These are phyloP conservation scores for Phanerodontia chrysosporium DNA, from an alignment of 768 basidiomycete species.

Conservation along the genomic window DNA sequence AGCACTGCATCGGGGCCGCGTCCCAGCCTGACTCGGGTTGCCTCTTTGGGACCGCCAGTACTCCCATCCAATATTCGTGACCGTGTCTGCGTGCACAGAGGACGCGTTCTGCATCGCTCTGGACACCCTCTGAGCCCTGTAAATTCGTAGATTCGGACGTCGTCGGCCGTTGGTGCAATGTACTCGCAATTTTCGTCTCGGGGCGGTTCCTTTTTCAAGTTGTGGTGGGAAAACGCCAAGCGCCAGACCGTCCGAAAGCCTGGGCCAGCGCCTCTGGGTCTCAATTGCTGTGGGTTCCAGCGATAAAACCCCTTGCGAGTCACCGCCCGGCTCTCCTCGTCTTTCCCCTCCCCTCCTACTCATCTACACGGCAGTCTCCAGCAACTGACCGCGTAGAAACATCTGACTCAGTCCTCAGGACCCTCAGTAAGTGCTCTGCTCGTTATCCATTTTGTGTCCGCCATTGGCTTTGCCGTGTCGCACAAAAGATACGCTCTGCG, in stretches of 20 bases:
- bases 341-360: conserved; percentile 12
- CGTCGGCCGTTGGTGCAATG: not conserved
- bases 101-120: not conserved
- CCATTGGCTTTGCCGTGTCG: conserved; percentile 11
- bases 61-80: not conserved
- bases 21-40: not conserved
- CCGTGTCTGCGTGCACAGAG: not conserved
- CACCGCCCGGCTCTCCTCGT: conserved; percentile 12
- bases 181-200: not conserved
- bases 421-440: conserved; percentile 9
- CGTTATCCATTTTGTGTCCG: conserved; percentile 10
- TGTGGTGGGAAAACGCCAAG: not conserved
- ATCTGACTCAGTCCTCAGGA: conserved; percentile 15
- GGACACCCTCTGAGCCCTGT: not conserved
- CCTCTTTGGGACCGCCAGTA: not conserved
- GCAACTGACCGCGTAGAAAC: conserved; percentile 11
- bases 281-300: conserved; percentile 23
- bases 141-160: not conserved
- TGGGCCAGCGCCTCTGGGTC: conserved; percentile 25
- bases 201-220: not conserved
- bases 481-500: conserved; percentile 1
- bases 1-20: conserved; percentile 1
- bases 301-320: conserved; percentile 22
- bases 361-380: conserved; percentile 16
- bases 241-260: conserved; percentile 5